Evolutionary conservation across 805 yeast species (phyloP).

Genomic region (Wickerhamomyces xylosicus): DNA sequence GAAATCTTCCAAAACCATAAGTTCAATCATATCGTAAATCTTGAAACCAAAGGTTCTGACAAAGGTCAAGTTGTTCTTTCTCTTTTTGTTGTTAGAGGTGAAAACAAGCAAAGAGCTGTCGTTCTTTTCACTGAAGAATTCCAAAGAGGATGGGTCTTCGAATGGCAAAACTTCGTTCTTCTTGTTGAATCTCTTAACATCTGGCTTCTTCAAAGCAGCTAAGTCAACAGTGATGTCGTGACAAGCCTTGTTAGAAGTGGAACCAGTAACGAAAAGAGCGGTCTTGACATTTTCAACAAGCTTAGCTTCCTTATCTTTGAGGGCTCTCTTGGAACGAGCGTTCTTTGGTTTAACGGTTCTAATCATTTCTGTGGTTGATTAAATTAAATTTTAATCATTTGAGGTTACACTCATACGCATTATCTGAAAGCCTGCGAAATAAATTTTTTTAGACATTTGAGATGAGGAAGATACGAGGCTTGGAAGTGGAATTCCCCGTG

Average conservation of each 20-base stretch:
- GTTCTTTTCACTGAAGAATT: constrained; percentile 91
- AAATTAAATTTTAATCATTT: no score
- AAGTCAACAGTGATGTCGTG: constrained; percentile 88
- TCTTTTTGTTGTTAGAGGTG: constrained; percentile 73
- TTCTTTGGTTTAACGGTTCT: constrained; percentile 68
- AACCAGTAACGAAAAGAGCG: constrained; percentile 88
- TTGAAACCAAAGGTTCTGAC: constrained; percentile 84
- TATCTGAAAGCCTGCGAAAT: background rate
- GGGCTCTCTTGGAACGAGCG: constrained; percentile 91
- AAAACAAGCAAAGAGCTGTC: constrained; percentile 80
- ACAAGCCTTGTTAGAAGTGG: constrained; percentile 63
- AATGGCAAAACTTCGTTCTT: constrained; percentile 89
- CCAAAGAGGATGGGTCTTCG: constrained; percentile 78
- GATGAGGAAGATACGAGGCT: background rate
- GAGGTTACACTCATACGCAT: no score
- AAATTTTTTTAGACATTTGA: no score
- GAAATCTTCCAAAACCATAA: constrained; percentile 56
- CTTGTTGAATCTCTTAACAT: constrained; percentile 73
- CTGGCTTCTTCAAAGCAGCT: constrained; percentile 85
- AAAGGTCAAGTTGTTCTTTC: constrained; percentile 87
- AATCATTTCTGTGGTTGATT: constrained; percentile 17
- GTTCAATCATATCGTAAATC: constrained; percentile 89
- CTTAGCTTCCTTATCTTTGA: constrained; percentile 83
- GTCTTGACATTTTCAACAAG: constrained; percentile 81
- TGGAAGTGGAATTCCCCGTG: constrained; percentile 5